These are phyloP conservation scores for Actinomucor elegans DNA, from an alignment of 371 early-diverging fungal species.

Conservation along the genomic window DNA sequence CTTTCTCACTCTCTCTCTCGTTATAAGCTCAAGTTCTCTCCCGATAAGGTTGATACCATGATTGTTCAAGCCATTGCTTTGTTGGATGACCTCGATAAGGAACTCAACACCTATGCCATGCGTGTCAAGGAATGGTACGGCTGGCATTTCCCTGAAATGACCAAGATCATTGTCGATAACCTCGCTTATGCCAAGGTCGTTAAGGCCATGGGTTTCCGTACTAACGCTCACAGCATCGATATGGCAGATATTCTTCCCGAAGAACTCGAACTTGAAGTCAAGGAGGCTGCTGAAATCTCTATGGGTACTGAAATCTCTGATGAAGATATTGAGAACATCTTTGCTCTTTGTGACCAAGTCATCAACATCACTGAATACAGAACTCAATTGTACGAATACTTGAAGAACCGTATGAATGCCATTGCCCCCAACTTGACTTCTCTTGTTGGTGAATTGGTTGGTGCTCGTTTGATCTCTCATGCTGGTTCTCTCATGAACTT, in stretches of 20 bases:
- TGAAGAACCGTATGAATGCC: conserved; percentile 87
- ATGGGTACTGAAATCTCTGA: conserved; percentile 95
- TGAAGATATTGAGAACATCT: conserved; percentile 87
- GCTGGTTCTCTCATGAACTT: conserved; percentile 92
- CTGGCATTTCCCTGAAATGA: conserved; percentile 93
- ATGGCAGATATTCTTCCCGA: conserved; percentile 85
- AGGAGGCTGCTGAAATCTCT: conserved; percentile 85
- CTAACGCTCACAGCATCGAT: conserved; percentile 74
- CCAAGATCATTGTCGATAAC: conserved; percentile 76
- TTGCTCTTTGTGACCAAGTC: conserved; percentile 72
- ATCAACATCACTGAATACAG: conserved; percentile 86
- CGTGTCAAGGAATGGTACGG: conserved; percentile 95
- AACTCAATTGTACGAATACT: conserved; percentile 84
- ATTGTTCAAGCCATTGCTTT: conserved; percentile 94
- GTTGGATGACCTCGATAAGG: conserved; percentile 93
- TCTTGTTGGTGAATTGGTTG: conserved; percentile 90
- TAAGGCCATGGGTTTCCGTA: conserved; percentile 76
- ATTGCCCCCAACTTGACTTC: conserved; percentile 94
- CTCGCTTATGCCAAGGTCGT: conserved; percentile 74
- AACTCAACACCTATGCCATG: conserved; percentile 97
- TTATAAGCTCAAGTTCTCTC: conserved; percentile 90
- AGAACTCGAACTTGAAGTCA: conserved; percentile 81
- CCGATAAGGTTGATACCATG: conserved; percentile 95
- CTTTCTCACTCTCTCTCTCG: conserved; percentile 82
- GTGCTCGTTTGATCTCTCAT: conserved; percentile 90